Conservation (phyloP, 139 green algal species). For the Coelastrella sp. region DNA sequence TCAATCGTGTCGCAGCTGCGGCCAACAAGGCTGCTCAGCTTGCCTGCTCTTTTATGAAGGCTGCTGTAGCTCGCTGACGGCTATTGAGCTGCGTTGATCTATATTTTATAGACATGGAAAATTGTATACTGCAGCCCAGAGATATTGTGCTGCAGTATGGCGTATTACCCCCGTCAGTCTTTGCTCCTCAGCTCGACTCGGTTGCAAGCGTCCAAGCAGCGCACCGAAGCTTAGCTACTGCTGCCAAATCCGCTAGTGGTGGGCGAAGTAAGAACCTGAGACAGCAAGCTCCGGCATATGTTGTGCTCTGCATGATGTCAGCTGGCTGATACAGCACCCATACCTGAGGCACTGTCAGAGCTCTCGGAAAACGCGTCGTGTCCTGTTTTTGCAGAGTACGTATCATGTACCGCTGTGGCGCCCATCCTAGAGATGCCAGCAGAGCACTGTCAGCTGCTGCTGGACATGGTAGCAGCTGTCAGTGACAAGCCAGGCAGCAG, state of each 20-base stretch:
- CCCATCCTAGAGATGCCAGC: slow-evolving; percentile 51
- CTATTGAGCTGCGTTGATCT: not conserved
- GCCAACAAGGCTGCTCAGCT: not conserved
- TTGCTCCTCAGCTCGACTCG: slow-evolving; percentile 61
- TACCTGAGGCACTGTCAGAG: not conserved
- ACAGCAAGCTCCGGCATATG: too few species aligned
- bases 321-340: not conserved
- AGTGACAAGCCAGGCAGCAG: slow-evolving; percentile 37
- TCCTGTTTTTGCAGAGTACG: slow-evolving; percentile 44
- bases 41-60: not conserved
- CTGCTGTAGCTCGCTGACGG: not conserved
- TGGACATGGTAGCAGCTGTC: slow-evolving; percentile 36
- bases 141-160: slow-evolving; percentile 65
- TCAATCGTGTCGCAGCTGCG: not conserved
- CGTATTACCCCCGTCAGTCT: slow-evolving; percentile 47
- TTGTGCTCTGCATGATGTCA: not conserved
- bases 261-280: slow-evolving; percentile 57
- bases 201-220: slow-evolving; percentile 43
- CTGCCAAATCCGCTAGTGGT: slow-evolving; percentile 2
- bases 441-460: slow-evolving; percentile 58
- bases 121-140: slow-evolving; percentile 1
- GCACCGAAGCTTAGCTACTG: slow-evolving; percentile 50
- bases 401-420: slow-evolving; percentile 37
- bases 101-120: not conserved
- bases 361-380: not conserved